Conservation (phyloP, 306 rosid genomes). For the Myrica gale region DNA sequence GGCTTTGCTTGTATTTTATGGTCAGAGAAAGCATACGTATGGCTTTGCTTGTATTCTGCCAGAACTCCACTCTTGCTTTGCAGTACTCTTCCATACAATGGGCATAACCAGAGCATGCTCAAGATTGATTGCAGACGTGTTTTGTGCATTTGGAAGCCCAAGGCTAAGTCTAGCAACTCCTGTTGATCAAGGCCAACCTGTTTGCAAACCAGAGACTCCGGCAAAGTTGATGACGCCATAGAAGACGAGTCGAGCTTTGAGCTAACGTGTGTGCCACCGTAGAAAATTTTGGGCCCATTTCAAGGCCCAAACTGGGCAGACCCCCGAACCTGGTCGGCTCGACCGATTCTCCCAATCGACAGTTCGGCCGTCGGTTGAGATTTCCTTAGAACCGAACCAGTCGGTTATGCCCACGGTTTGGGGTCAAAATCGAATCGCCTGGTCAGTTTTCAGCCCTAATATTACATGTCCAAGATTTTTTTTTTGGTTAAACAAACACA, state of each 20-base stretch:
- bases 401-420: too few species aligned
- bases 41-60: too few species aligned
- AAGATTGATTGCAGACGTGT: conserved; percentile 53
- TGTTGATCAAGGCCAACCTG: conserved; percentile 2
- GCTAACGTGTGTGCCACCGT: conserved; percentile 28
- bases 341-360: too few species aligned
- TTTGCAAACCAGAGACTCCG: conserved; percentile 24
- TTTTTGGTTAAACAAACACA: too few species aligned
- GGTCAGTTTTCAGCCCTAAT: too few species aligned
- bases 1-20: background rate
- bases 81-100: conserved; percentile 25
- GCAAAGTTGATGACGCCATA: conserved; percentile 50
- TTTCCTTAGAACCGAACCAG: too few species aligned
- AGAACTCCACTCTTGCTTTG: background rate
- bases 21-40: background rate
- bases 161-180: conserved; percentile 24
- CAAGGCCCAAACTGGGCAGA: too few species aligned
- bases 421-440: too few species aligned
- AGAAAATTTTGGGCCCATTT: too few species aligned
- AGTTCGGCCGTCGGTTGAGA: too few species aligned
- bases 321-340: too few species aligned
- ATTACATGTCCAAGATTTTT: too few species aligned
- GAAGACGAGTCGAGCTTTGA: conserved; percentile 46
- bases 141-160: conserved; percentile 47
- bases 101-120: conserved; percentile 60